Conservation (phyloP, 2,329 filamentous ascomycete genomes). For the Cladophialophora immunda region DNA sequence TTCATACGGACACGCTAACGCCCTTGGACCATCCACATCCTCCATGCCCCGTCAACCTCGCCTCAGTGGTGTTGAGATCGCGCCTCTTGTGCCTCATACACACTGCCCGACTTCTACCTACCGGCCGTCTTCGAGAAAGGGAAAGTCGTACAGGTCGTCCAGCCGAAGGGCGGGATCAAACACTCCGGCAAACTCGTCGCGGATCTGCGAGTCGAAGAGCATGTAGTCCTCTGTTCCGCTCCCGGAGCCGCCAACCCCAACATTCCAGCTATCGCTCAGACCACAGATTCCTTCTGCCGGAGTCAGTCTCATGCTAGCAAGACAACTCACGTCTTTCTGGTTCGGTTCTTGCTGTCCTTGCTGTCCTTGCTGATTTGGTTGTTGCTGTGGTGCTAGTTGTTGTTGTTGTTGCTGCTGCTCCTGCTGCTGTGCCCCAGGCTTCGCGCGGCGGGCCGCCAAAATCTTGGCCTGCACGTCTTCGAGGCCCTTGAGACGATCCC, state of each 20-base stretch:
- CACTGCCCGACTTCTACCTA: too few relatives aligned
- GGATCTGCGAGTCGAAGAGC: constrained; percentile 22
- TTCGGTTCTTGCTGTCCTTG: too few relatives aligned
- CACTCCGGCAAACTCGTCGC: constrained; percentile 15
- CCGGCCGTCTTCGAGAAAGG: background rate
- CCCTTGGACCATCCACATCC: too few relatives aligned
- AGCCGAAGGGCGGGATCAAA: constrained; percentile 14
- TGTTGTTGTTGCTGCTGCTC: too few relatives aligned
- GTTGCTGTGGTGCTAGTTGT: too few relatives aligned
- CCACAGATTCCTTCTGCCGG: background rate
- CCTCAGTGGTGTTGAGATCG: too few relatives aligned
- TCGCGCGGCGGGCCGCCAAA: constrained; percentile 3
- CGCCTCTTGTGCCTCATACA: too few relatives aligned
- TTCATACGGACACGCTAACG: too few relatives aligned
- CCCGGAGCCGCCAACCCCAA: background rate
- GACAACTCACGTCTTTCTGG: background rate
- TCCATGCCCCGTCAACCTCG: too few relatives aligned
- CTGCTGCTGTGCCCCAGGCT: background rate
- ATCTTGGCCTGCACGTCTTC: constrained; percentile 23
- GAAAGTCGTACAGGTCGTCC: constrained; percentile 6
- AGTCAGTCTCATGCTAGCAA: background rate
- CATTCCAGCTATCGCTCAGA: background rate
- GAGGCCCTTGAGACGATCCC: constrained; percentile 19
- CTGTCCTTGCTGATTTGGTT: too few relatives aligned
- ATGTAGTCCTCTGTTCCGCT: constrained; percentile 1